phyloP scores from a whole-genome alignment of 495 filamentous ascomycete species.

The Rostrohypoxylon terebratum region DNA sequence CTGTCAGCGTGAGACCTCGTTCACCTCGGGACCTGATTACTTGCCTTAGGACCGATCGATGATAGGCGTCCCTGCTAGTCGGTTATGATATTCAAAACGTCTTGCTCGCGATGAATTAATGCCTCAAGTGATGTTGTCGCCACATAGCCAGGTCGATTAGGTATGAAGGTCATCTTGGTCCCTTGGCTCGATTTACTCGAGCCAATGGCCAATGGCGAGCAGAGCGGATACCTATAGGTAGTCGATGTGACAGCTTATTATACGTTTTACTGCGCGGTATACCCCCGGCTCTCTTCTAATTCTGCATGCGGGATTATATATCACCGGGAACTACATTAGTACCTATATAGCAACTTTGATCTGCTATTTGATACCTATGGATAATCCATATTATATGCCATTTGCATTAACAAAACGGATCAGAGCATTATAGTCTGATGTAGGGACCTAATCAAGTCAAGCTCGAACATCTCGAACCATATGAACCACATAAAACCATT shows the following conservation, averaged over 20 bases:
- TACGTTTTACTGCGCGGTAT: background rate
- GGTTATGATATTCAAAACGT: conserved; percentile 26
- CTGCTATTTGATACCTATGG: background rate
- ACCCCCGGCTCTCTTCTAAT: conserved; percentile 5
- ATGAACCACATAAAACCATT: conserved; percentile 8
- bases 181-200: conserved; percentile 3
- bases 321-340: conserved; percentile 9
- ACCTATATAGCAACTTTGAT: conserved; percentile 17
- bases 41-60: conserved; percentile 25
- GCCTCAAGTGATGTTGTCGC: conserved; percentile 31
- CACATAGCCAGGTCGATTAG: conserved; percentile 27
- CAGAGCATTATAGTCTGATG: conserved; percentile 43
- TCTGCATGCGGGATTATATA: conserved; percentile 25
- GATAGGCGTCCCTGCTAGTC: conserved; percentile 27
- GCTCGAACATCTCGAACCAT: conserved; percentile 13
- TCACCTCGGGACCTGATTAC: conserved; percentile 25
- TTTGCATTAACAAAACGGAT: conserved; percentile 21
- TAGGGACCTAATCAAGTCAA: conserved; percentile 32
- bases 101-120: conserved; percentile 29
- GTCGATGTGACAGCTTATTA: conserved; percentile 14
- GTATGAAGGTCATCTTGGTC: background rate
- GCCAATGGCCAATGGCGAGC: conserved; percentile 8
- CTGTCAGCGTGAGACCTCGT: conserved; percentile 29
- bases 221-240: conserved; percentile 5
- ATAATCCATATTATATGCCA: conserved; percentile 4